Conservation (phyloP, 2,329 filamentous ascomycete genomes). For the Ascochyta lentis region DNA sequence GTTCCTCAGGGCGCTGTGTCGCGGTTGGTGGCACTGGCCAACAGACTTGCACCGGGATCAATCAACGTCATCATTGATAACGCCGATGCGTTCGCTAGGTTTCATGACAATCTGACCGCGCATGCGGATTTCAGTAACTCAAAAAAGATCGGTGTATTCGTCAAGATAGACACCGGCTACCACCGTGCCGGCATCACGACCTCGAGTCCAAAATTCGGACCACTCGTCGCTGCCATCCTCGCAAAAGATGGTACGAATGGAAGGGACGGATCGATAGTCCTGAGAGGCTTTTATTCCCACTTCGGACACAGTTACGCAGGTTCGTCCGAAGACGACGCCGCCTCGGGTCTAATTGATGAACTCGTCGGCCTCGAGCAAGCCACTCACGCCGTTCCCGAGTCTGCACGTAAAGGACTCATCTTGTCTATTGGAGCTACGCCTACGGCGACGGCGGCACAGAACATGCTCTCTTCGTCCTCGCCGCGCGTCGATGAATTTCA, state of each 20-base stretch:
- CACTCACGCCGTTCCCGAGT: constrained; percentile 48
- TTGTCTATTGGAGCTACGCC: constrained; percentile 80
- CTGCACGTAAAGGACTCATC: constrained; percentile 49
- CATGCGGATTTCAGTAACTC: neutral
- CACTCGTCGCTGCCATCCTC: constrained; percentile 58
- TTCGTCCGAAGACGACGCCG: constrained; percentile 62
- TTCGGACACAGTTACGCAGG: constrained; percentile 73
- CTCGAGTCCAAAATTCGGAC: constrained; percentile 54
- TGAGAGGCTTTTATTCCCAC: constrained; percentile 76
- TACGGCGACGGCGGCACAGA: constrained; percentile 71
- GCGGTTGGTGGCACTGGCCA: constrained; percentile 65
- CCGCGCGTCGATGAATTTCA: constrained; percentile 51
- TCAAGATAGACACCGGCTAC: constrained; percentile 79
- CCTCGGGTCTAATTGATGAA: constrained; percentile 66
- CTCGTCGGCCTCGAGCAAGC: constrained; percentile 61
- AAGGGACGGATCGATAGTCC: constrained; percentile 21
- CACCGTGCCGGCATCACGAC: constrained; percentile 72
- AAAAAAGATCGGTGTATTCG: constrained; percentile 61
- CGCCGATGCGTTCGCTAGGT: constrained; percentile 54
- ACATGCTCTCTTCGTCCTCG: constrained; percentile 54
- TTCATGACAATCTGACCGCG: constrained; percentile 49
- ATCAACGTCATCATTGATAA: constrained; percentile 76
- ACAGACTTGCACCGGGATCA: constrained; percentile 59
- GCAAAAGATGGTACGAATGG: constrained; percentile 15
- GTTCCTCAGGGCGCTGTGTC: constrained; percentile 66